phyloP scores from a whole-genome alignment of 1,284 basidiomycete genomes.

The Phaffia rhodozyma region DNA sequence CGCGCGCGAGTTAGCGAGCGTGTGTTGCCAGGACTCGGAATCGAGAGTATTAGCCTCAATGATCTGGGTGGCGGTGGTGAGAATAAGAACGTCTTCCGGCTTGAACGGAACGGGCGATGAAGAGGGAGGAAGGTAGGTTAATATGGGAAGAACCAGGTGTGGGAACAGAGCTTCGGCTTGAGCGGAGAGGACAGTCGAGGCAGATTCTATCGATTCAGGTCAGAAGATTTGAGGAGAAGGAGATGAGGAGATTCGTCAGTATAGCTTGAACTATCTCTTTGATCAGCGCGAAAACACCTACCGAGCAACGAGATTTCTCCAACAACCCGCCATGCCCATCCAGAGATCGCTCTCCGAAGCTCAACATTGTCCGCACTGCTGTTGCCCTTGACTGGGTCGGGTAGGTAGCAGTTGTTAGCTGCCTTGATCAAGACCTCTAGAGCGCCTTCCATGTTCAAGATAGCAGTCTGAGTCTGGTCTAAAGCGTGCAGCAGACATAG shows the following conservation, averaged over 20 bases:
- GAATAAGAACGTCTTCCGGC: background rate
- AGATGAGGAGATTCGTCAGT: background rate
- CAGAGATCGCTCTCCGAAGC: slow-evolving; percentile 1
- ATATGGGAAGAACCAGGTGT: slow-evolving; percentile 2
- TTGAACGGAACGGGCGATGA: background rate
- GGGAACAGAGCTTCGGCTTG: background rate
- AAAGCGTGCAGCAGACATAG: background rate
- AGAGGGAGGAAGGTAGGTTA: background rate
- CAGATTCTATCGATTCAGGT: background rate
- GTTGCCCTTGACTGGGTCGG: background rate
- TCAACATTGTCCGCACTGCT: background rate
- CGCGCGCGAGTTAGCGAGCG: background rate
- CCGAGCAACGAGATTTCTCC: slow-evolving; percentile 8
- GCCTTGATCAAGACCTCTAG: slow-evolving; percentile 3
- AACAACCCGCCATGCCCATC: slow-evolving; percentile 15
- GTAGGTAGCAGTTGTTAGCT: slow-evolving; percentile 5
- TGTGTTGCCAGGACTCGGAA: background rate
- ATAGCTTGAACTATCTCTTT: background rate
- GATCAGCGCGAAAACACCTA: background rate
- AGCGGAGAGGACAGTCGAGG: background rate
- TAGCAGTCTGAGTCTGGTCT: slow-evolving; percentile 3
- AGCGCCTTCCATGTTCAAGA: slow-evolving; percentile 1
- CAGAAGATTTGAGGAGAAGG: background rate
- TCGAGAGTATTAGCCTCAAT: slow-evolving; percentile 6
- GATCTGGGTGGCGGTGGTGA: background rate